phyloP scores from a whole-genome alignment of 164 flowering plant species.

The Echeveria elegans region DNA sequence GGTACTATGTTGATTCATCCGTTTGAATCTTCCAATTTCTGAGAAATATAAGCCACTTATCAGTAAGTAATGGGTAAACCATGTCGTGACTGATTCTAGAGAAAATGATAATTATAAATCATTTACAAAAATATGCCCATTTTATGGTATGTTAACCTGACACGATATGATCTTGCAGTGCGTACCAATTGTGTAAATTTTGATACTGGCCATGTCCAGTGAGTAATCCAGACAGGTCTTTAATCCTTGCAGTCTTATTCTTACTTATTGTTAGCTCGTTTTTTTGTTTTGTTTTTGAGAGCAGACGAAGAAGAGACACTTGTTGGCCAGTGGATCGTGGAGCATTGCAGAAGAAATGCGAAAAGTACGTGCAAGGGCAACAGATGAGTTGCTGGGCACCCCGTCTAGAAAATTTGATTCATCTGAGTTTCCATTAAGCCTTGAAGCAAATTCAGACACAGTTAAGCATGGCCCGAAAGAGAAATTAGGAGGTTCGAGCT shows the following conservation, averaged over 20 bases:
- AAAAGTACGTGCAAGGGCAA: slow-evolving; percentile 68
- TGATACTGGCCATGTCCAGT: not conserved
- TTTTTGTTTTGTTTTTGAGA: slow-evolving; percentile 7
- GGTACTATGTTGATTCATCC: not conserved
- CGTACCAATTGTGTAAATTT: not conserved
- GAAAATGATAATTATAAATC: not conserved
- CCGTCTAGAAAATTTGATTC: slow-evolving; percentile 30
- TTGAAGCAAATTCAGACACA: slow-evolving; percentile 14
- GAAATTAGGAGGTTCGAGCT: slow-evolving; percentile 4
- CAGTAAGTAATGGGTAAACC: not conserved
- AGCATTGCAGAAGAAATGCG: slow-evolving; percentile 55
- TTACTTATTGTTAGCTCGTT: not conserved
- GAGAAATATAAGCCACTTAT: not conserved
- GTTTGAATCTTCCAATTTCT: not conserved
- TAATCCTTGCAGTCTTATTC: not conserved
- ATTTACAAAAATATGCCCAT: not conserved
- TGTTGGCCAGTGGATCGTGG: slow-evolving; percentile 46
- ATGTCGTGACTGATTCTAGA: not conserved
- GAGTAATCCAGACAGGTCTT: not conserved
- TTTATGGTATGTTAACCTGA: not conserved
- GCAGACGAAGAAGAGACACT: slow-evolving; percentile 30
- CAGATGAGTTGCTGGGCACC: slow-evolving; percentile 44
- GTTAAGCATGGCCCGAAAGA: slow-evolving; percentile 12
- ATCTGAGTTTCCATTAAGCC: slow-evolving; percentile 20
- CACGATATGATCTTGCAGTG: not conserved